Evolutionary conservation across 2,329 filamentous ascomycete genomes (phyloP).

Genomic region (Botryosphaeria dothidea): DNA sequence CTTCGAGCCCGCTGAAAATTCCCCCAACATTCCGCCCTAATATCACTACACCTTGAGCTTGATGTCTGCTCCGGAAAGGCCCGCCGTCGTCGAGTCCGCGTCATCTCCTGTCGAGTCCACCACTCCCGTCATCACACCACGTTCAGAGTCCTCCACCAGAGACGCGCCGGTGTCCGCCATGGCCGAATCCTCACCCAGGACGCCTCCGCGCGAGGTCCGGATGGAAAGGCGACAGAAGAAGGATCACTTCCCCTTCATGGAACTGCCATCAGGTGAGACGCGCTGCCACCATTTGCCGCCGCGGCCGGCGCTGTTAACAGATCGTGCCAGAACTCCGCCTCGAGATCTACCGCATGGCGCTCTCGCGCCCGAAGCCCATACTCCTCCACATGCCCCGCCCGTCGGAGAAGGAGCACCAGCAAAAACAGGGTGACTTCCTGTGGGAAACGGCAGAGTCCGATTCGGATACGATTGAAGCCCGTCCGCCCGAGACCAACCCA

Average conservation of each 20-base stretch:
- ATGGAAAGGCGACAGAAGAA: background rate
- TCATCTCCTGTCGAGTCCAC: background rate
- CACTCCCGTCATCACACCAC: background rate
- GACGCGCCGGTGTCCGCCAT: background rate
- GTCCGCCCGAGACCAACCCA: background rate
- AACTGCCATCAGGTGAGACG: conserved; percentile 17
- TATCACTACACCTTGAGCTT: background rate
- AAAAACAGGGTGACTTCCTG: background rate
- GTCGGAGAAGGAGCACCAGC: conserved; percentile 2
- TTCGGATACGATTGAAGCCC: background rate
- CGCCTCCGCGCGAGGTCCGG: background rate
- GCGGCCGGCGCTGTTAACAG: background rate
- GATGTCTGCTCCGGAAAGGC: background rate
- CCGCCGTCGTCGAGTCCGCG: background rate
- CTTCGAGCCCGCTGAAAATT: background rate
- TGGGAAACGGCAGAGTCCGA: background rate
- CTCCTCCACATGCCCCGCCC: conserved; percentile 28
- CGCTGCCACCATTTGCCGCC: background rate
- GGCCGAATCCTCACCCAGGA: background rate
- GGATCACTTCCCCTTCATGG: conserved; percentile 19
- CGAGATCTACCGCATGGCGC: conserved; percentile 45
- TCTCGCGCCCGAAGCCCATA: conserved; percentile 32
- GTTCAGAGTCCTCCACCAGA: background rate
- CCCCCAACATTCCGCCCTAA: background rate
- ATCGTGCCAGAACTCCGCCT: conserved; percentile 48